A percentile compares a stretch with the other conserved stretches of the same genome.
Evolutionary conservation across 2,329 filamentous ascomycete species (phyloP).

Genomic region (Neospermospora avenae): DNA sequence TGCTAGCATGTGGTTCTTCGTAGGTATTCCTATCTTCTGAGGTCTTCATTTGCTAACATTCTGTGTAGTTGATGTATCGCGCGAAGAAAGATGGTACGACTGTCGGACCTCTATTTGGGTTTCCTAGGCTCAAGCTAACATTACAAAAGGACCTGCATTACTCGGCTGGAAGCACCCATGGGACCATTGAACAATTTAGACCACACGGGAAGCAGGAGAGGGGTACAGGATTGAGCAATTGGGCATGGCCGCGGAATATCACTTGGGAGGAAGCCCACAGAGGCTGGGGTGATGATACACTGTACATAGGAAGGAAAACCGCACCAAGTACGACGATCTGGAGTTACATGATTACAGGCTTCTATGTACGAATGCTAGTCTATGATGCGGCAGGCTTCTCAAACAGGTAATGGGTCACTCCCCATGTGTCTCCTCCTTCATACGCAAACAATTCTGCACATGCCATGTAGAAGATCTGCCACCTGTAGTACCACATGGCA

Average conservation of each 20-base stretch:
- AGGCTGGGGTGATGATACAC: neutral
- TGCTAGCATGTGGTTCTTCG: constrained; percentile 99
- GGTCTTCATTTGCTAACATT: constrained; percentile 13
- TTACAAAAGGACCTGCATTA: constrained; percentile 61
- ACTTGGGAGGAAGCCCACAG: neutral
- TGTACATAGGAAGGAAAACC: constrained; percentile 12
- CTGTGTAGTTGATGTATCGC: constrained; percentile 82
- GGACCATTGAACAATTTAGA: constrained; percentile 66
- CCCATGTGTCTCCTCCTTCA: constrained; percentile 64
- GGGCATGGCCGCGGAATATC: neutral
- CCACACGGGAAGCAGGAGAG: neutral
- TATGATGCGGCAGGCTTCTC: constrained; percentile 45
- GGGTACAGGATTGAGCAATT: neutral
- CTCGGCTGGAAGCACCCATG: constrained; percentile 95
- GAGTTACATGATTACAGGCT: neutral
- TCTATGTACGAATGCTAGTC: neutral
- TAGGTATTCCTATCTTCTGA: constrained; percentile 48
- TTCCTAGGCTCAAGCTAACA: constrained; percentile 24
- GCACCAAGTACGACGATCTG: constrained; percentile 1
- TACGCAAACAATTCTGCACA: constrained; percentile 68
- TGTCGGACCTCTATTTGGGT: neutral
- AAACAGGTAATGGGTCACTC: constrained; percentile 64
- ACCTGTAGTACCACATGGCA: constrained; percentile 63
- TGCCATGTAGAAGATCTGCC: constrained; percentile 71
- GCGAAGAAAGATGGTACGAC: constrained; percentile 83